phyloP scores from a whole-genome alignment of 495 filamentous ascomycete genomes.

The Annulohypoxylon maeteangense region DNA sequence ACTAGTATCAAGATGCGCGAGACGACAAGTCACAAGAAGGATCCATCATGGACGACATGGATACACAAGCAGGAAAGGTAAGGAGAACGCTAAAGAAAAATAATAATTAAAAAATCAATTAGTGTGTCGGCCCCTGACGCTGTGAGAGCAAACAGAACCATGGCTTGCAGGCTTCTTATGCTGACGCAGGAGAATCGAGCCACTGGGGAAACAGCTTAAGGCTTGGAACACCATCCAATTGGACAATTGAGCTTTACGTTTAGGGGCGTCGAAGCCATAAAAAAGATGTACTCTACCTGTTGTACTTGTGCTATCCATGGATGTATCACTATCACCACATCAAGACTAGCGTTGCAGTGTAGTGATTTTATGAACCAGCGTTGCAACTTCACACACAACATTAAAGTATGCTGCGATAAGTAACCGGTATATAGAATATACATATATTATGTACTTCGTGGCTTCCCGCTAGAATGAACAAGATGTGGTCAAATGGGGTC shows the following conservation, averaged over 20 bases:
- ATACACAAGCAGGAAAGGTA: neutral
- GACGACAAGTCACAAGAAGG: neutral
- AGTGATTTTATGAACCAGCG: neutral
- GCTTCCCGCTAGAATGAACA: neutral
- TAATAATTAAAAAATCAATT: conserved; percentile 18
- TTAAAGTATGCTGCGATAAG: neutral
- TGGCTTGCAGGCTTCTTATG: conserved; percentile 23
- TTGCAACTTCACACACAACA: no score
- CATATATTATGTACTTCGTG: neutral
- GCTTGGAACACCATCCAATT: conserved; percentile 31
- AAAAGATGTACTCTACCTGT: neutral
- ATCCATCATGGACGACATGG: neutral
- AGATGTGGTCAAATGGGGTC: neutral
- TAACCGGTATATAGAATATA: neutral
- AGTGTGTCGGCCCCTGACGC: conserved; percentile 30
- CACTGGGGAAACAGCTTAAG: conserved; percentile 22
- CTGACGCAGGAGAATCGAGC: conserved; percentile 32
- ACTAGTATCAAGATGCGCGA: conserved; percentile 1
- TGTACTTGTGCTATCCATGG: neutral
- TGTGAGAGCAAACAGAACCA: conserved; percentile 19
- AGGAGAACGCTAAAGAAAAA: conserved; percentile 9
- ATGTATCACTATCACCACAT: neutral
- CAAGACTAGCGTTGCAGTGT: neutral
- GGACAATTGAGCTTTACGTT: conserved; percentile 21
- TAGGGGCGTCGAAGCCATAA: neutral